phyloP scores from a whole-genome alignment of 805 yeast species.

The Saccharomycopsis sp. region DNA sequence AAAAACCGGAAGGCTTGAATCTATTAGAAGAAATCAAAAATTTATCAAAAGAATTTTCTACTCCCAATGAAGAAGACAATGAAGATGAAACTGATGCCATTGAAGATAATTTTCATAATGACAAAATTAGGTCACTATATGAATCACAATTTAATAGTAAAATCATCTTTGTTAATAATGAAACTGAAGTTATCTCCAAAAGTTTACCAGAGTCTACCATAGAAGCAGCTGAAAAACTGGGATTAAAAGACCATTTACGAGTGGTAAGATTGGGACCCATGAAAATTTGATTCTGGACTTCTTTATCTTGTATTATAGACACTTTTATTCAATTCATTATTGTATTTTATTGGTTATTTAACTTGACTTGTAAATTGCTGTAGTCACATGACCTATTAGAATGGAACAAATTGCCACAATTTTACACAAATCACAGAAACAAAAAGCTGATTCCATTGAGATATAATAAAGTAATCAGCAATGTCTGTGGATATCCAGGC shows the following conservation, averaged over 20 bases:
- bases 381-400: too few relatives aligned
- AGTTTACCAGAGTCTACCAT: not conserved
- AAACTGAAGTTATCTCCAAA: not conserved
- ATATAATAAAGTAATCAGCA: too few relatives aligned
- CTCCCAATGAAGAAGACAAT: not conserved
- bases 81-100: not conserved
- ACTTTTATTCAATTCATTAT: not conserved
- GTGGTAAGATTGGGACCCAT: slow-evolving; percentile 5
- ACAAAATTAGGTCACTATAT: not conserved
- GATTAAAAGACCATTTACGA: not conserved
- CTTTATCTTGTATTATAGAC: not conserved
- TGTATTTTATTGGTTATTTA: too few relatives aligned
- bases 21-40: slow-evolving; percentile 4
- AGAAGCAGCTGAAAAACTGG: not conserved
- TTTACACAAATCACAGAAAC: too few relatives aligned
- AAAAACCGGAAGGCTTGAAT: too few relatives aligned
- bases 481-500: not conserved
- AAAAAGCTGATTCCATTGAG: too few relatives aligned
- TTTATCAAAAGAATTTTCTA: slow-evolving; percentile 5
- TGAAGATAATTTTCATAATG: slow-evolving; percentile 1
- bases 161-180: not conserved
- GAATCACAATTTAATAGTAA: not conserved
- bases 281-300: not conserved
- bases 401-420: too few relatives aligned
- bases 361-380: too few relatives aligned